Evolutionary conservation across 2,329 filamentous ascomycete species (phyloP).

Genomic region (Arachnomyces sp.): DNA sequence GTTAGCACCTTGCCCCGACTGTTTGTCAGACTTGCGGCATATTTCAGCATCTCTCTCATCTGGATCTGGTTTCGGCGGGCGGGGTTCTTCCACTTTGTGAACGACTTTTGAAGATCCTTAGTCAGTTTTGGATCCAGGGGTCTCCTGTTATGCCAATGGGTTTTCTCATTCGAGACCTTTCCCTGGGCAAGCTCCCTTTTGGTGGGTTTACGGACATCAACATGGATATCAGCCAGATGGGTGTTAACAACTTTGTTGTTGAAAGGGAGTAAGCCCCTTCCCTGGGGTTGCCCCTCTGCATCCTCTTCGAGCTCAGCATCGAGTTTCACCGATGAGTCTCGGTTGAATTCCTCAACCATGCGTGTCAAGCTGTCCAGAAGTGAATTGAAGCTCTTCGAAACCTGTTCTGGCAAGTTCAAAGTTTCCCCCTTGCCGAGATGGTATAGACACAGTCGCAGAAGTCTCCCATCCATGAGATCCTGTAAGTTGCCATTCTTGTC

Average conservation of each 20-base stretch:
- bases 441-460: constrained; percentile 24
- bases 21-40: constrained; percentile 62
- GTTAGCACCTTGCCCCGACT: constrained; percentile 54
- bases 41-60: constrained; percentile 59
- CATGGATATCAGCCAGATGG: constrained; percentile 19
- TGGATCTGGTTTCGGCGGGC: constrained; percentile 52
- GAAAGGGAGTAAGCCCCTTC: constrained; percentile 16
- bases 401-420: background rate
- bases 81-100: constrained; percentile 27
- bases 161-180: constrained; percentile 17
- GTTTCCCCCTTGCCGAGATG: constrained; percentile 6
- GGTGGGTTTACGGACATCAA: constrained; percentile 12
- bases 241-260: constrained; percentile 20
- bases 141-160: constrained; percentile 28
- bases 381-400: too few relatives aligned
- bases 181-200: constrained; percentile 4
- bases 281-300: constrained; percentile 11
- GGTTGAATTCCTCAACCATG: constrained; percentile 3
- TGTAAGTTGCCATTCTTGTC: constrained; percentile 37
- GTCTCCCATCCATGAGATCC: constrained; percentile 50
- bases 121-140: constrained; percentile 18
- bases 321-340: background rate
- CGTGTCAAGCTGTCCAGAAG: constrained; percentile 6
- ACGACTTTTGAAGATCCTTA: constrained; percentile 10
- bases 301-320: constrained; percentile 6